Conservation (phyloP, 768 basidiomycete genomes). For the Pleurotus ostreatus region DNA sequence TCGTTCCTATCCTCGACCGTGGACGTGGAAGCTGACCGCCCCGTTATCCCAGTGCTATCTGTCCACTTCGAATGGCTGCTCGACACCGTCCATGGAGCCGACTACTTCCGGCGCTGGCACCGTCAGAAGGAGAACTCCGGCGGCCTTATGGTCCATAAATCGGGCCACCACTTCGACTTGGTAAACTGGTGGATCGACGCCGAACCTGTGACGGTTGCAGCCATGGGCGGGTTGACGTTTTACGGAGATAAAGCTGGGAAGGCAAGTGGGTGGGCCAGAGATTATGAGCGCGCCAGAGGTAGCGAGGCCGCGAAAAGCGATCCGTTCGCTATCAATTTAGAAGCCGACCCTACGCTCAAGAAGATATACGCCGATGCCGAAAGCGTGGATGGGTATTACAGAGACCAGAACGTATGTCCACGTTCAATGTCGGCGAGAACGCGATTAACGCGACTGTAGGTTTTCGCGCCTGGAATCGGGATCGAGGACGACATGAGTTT, state of each 20-base stretch:
- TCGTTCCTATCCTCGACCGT: not conserved
- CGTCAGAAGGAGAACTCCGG: constrained; percentile 39
- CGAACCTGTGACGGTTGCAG: constrained; percentile 40
- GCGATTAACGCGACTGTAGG: constrained; percentile 17
- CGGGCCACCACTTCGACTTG: constrained; percentile 46
- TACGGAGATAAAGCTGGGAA: constrained; percentile 43
- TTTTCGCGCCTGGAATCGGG: constrained; percentile 35
- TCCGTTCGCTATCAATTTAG: constrained; percentile 47
- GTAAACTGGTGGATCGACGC: constrained; percentile 54
- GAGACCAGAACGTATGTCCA: constrained; percentile 39
- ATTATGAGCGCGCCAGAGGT: constrained; percentile 40
- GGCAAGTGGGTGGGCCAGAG: constrained; percentile 41
- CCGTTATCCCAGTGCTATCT: constrained; percentile 29
- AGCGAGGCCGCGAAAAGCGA: constrained; percentile 37
- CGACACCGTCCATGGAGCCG: constrained; percentile 48
- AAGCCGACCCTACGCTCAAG: constrained; percentile 37
- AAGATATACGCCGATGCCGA: constrained; percentile 43
- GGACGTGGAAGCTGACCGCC: too few relatives aligned
- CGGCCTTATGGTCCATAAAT: constrained; percentile 42
- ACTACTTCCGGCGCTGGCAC: constrained; percentile 52
- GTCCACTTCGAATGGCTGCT: constrained; percentile 53
- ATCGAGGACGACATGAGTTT: constrained; percentile 54
- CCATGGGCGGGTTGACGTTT: constrained; percentile 42
- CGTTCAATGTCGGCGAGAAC: too few relatives aligned
- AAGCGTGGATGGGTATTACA: constrained; percentile 42